These are phyloP conservation scores for Phytopythium chamaehyphon DNA, from an alignment of 352 stramenopile genomes.

Conservation along the genomic window DNA sequence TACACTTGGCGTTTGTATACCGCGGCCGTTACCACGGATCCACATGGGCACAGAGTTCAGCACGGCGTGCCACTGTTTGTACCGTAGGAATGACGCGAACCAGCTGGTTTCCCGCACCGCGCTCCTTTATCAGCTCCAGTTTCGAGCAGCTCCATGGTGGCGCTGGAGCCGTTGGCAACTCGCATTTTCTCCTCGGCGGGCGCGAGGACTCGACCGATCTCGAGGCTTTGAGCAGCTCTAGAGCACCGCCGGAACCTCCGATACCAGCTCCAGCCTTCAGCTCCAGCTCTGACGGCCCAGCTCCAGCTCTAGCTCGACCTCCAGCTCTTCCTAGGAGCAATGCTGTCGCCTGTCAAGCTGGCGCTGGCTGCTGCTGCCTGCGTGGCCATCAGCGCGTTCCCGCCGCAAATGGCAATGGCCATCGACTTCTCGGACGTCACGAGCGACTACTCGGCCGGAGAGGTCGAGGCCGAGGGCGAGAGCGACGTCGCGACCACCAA, in stretches of 20 bases:
- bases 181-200: too few species aligned
- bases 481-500: conserved; percentile 4
- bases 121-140: not conserved
- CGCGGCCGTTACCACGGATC: too few species aligned
- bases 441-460: conserved; percentile 13
- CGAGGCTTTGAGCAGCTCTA: too few species aligned
- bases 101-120: conserved; percentile 21
- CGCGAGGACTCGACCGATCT: too few species aligned
- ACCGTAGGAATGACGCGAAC: not conserved
- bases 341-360: conserved; percentile 19
- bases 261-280: too few species aligned
- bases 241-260: too few species aligned
- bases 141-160: too few species aligned
- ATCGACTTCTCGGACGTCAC: conserved; percentile 15
- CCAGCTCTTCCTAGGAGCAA: too few species aligned
- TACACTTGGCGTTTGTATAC: too few species aligned
- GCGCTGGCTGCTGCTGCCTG: conserved; percentile 12
- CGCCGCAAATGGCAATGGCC: conserved; percentile 8
- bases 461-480: conserved; percentile 16
- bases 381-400: conserved; percentile 10
- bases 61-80: not conserved
- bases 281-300: too few species aligned
- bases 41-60: not conserved
- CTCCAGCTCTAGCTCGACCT: too few species aligned
- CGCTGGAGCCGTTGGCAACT: too few species aligned